phyloP scores from a whole-genome alignment of 2,329 filamentous ascomycete genomes.

The Ceratocystis destructans region DNA sequence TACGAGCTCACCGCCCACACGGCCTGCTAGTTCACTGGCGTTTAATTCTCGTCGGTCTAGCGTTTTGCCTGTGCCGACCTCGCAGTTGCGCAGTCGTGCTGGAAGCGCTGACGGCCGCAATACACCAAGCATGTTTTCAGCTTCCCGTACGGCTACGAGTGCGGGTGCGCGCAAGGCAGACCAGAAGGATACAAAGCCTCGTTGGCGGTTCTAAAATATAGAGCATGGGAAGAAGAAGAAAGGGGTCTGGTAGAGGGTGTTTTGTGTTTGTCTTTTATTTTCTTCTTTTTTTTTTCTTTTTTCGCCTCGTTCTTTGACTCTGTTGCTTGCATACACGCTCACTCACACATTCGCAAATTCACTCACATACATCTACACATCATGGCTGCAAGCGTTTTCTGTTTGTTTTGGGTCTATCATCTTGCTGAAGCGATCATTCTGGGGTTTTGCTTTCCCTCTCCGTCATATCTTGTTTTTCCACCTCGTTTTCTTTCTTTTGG shows the following conservation, averaged over 20 bases:
- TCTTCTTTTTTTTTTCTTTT: not conserved
- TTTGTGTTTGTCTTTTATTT: constrained; percentile 6
- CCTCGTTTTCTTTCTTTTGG: too few relatives aligned
- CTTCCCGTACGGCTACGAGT: constrained; percentile 33
- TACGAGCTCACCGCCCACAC: constrained; percentile 21
- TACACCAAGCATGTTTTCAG: constrained; percentile 35
- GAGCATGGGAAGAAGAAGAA: not conserved
- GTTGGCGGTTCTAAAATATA: constrained; percentile 33
- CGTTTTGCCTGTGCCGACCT: constrained; percentile 37
- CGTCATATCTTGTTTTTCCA: too few relatives aligned
- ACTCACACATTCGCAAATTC: too few relatives aligned
- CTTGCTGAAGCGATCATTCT: not conserved
- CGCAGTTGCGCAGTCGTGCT: constrained; percentile 23
- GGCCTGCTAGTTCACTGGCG: constrained; percentile 45
- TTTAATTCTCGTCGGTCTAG: constrained; percentile 35
- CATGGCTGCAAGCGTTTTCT: too few relatives aligned
- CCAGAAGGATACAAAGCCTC: constrained; percentile 33
- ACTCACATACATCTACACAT: too few relatives aligned
- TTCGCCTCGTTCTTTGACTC: not conserved
- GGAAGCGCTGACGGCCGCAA: constrained; percentile 30
- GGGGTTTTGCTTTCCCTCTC: too few relatives aligned
- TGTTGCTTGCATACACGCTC: too few relatives aligned
- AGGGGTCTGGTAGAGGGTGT: not conserved
- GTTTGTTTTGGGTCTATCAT: too few relatives aligned
- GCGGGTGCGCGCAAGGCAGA: constrained; percentile 25